These are phyloP conservation scores for Sporothrix inflata DNA, from an alignment of 2,329 filamentous ascomycete species.

Conservation along the genomic window DNA sequence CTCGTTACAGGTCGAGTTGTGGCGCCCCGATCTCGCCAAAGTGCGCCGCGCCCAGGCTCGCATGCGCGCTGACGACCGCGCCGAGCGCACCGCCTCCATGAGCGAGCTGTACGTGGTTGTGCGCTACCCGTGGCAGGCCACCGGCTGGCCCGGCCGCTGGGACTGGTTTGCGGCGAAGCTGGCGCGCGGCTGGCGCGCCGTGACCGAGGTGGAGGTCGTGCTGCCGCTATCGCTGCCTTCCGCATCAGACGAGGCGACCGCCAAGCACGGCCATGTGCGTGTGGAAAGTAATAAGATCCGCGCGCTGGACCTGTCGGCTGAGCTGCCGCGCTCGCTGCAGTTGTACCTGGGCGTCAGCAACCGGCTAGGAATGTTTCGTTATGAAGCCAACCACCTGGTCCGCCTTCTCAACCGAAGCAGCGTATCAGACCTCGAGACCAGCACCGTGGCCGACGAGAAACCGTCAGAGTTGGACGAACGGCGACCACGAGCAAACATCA, in stretches of 20 bases:
- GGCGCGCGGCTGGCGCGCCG: slow-evolving; percentile 50
- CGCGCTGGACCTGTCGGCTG: slow-evolving; percentile 60
- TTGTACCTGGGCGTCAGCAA: slow-evolving; percentile 69
- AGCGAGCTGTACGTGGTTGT: slow-evolving; percentile 64
- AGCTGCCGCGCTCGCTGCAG: slow-evolving; percentile 64
- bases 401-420: slow-evolving; percentile 69
- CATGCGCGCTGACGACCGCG: slow-evolving; percentile 31
- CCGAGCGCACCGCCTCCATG: slow-evolving; percentile 48
- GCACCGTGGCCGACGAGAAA: slow-evolving; percentile 55
- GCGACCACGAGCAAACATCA: slow-evolving; percentile 73
- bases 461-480: slow-evolving; percentile 60
- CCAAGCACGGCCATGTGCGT: slow-evolving; percentile 57
- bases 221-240: slow-evolving; percentile 56
- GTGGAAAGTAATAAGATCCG: slow-evolving; percentile 63
- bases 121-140: slow-evolving; percentile 64
- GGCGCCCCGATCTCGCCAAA: slow-evolving; percentile 67
- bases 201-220: slow-evolving; percentile 66
- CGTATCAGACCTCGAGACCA: slow-evolving; percentile 61
- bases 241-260: neutral
- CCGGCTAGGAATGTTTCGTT: slow-evolving; percentile 68
- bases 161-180: slow-evolving; percentile 56
- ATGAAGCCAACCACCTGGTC: slow-evolving; percentile 69
- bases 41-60: slow-evolving; percentile 47
- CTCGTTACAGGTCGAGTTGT: slow-evolving; percentile 68
- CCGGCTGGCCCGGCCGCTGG: slow-evolving; percentile 52